Evolutionary conservation across 768 basidiomycete species (phyloP).

Genomic region (Leccinum rimulosum): DNA sequence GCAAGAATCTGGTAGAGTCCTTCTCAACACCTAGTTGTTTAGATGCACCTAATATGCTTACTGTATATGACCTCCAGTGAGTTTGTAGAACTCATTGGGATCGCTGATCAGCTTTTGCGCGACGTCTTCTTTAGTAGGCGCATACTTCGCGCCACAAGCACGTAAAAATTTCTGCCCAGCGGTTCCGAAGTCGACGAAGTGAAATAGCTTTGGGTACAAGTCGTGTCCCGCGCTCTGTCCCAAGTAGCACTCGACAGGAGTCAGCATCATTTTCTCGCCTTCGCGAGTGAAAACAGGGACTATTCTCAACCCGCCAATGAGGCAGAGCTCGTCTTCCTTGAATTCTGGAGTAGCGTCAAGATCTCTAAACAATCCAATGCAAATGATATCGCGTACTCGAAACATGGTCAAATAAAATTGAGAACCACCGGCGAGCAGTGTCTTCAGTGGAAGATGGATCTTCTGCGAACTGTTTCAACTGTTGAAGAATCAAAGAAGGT

Average conservation of each 20-base stretch:
- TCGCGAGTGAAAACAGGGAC: constrained; percentile 51
- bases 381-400: constrained; percentile 40
- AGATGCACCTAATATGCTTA: constrained; percentile 20
- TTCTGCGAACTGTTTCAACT: no score
- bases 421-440: constrained; percentile 48
- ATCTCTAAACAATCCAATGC: no score
- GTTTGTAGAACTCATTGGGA: constrained; percentile 63
- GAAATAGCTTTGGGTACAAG: constrained; percentile 76
- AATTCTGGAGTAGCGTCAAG: constrained; percentile 45
- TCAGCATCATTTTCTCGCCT: constrained; percentile 42
- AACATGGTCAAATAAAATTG: constrained; percentile 56
- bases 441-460: no score
- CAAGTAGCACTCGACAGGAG: constrained; percentile 68
- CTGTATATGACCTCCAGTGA: constrained; percentile 59
- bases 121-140: constrained; percentile 80
- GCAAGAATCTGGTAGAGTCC: no score
- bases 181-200: constrained; percentile 82
- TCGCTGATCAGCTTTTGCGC: constrained; percentile 62
- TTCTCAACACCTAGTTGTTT: constrained; percentile 14
- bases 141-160: constrained; percentile 78
- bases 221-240: constrained; percentile 44
- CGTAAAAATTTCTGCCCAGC: constrained; percentile 73
- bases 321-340: constrained; percentile 44
- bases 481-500: no score
- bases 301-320: constrained; percentile 53